Base-by-base conservation (phyloP, 306 rosid species). In the Quercus dentata region DNA sequence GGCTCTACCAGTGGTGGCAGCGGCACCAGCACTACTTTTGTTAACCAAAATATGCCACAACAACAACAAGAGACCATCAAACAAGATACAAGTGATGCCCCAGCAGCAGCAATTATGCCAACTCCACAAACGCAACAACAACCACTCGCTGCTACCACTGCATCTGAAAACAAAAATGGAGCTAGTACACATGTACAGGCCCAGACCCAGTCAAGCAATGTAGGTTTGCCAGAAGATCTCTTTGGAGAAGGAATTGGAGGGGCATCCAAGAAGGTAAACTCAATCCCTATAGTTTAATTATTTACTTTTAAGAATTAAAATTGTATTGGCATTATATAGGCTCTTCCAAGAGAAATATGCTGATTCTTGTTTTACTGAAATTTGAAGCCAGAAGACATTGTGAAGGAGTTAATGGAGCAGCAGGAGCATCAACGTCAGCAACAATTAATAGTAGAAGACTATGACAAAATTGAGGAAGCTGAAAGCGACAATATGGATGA, bases 331-430 rank as follows among this genome's bases (percentile, higher is more conserved):
- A 38, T 38, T 38, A 38, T 38, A 38, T 41, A 41, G 46, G 11
- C 3, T 6, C 10, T 41, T 41, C 68, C 68, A 27, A 27, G 68
- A 20, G 56, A 68, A 35, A 31, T 5, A 61, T 76, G 79, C 84
- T 79, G 87, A 84, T 84, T 71, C 57, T 68, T 59, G 56, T 44
- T 75, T 76, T 81, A 76, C 75, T 21, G 17, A 49, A 10, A 58
- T 81, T 68, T 86, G 89, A 86, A 86, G 89, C 89, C 89, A 86
- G 89, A 86, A 86, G 89, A 83, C 89, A 83, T 81, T 75, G 82
- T 86, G 83, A 83, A 78, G 82, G 83, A 83, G 87, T 81, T 86
- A 87, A 83, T 83, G 85, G 82, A 80, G 72, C 82, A 75, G 35
- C 76, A 80, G 6, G 59, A 75, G 19, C 56, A 75, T 13, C 73